A percentile compares a stretch with the other conserved stretches of the same genome.
These are phyloP conservation scores for Albifimbria verrucaria DNA, from an alignment of 2,329 filamentous ascomycete genomes.

Conservation along the genomic window DNA sequence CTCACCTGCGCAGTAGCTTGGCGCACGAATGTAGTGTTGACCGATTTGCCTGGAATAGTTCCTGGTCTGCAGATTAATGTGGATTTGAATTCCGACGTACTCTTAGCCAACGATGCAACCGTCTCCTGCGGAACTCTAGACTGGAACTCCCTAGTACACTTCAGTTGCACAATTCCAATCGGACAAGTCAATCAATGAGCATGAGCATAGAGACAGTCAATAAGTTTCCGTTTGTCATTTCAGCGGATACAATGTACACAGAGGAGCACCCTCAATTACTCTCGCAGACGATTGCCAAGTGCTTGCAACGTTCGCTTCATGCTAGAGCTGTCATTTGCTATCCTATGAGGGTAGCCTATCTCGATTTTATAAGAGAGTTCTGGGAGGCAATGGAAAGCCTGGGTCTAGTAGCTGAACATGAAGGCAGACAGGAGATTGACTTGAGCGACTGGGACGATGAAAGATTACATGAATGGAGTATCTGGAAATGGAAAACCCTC, in stretches of 20 bases:
- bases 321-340: background rate
- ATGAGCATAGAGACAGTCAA: background rate
- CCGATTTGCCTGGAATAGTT: background rate
- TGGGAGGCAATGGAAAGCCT: background rate
- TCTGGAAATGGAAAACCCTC: constrained; percentile 1
- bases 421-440: constrained; percentile 1
- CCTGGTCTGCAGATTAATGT: background rate
- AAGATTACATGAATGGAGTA: background rate
- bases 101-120: background rate
- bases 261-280: background rate
- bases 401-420: background rate
- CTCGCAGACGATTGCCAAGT: background rate
- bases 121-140: background rate
- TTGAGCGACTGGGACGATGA: background rate
- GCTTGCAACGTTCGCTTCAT: background rate
- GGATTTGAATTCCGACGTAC: background rate
- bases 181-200: background rate
- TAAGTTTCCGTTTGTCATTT: background rate
- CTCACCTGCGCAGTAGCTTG: background rate
- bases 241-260: constrained; percentile 2
- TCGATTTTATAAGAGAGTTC: constrained; percentile 1
- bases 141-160: background rate
- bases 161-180: background rate
- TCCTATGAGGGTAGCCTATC: background rate
- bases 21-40: background rate